Evolutionary conservation across 169 alveolate species (phyloP).

Genomic region (Pseudocohnilembus persalinus): DNA sequence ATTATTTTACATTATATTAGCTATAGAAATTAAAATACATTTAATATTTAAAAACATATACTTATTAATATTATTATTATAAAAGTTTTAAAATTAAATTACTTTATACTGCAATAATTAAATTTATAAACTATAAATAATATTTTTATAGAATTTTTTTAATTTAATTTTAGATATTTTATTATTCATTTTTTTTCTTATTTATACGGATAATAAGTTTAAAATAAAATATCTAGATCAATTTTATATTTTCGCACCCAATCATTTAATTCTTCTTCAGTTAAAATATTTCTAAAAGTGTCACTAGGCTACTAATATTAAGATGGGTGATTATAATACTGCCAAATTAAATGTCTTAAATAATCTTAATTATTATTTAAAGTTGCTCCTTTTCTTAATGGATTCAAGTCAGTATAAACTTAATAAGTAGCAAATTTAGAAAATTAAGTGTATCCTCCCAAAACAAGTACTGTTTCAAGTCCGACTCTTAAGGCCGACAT

Average conservation of each 20-base stretch:
- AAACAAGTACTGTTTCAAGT: slow-evolving; percentile 2
- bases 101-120: no score
- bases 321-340: not conserved
- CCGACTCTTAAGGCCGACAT: slow-evolving; percentile 3
- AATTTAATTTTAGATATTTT: no score
- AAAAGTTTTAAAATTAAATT: no score
- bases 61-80: no score
- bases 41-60: no score
- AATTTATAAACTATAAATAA: no score
- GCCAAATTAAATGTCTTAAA: not conserved
- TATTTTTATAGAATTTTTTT: no score
- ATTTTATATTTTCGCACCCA: not conserved
- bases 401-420: slow-evolving; percentile 4
- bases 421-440: slow-evolving; percentile 18
- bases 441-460: slow-evolving; percentile 28
- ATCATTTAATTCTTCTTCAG: not conserved
- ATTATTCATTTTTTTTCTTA: no score
- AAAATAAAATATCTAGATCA: not conserved
- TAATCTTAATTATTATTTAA: not conserved
- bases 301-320: not conserved
- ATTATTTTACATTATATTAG: no score
- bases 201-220: no score
- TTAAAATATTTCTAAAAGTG: no score
- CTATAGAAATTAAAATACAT: no score
- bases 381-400: slow-evolving; percentile 2